Evolutionary conservation across 176 grass and related monocot species (phyloP), one percentile per base, ranked within the genome.

Genomic region (Puccinellia tenuiflora): DNA sequence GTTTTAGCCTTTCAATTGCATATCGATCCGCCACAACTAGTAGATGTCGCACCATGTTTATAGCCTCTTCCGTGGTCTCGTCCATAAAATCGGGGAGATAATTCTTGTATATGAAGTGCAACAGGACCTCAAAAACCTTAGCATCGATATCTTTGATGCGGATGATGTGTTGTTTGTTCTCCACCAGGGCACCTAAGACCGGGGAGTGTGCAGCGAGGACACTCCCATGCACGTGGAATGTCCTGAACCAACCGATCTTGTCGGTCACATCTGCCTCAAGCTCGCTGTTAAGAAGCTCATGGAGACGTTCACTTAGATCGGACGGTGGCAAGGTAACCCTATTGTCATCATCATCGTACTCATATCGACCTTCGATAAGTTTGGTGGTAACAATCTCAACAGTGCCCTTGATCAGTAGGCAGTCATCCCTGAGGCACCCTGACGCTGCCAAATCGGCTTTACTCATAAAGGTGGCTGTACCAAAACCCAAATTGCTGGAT

Each of bases 91-190:
- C 24, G 63, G 78, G 79, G 26, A 90, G 37, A 15, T 30, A 20
- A 59, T 86, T 63, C 2, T 76, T 85, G 66, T 86, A 90, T 6
- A 90, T 16, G 57, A 64, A 90, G 59, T 82, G 50, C 11, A 86
- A 18, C 40, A 90, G 9, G 14, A 48, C 79, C 78, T 82, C 50
- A 29, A 90, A 90, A 29, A 68, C 30, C 1, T 67, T 43, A 3
- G 50, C 20, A 3, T 79, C 42, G 10, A 86, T 71, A 17, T 86
- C 76, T 1, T 72, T 2, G 7, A 86, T 22, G 17, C 35, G 43
- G 22, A 80, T 9, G 8, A 2, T 15, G 30, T 35, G 22, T 15
- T 5, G 1, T 0, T 33, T 30, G 38, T 24, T 62, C 38, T 46
- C 39, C 25, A 13, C 5, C 55, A 45, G 15, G 14, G 55, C n/a